A percentile compares a stretch with the other conserved stretches of the same genome.
These are phyloP conservation scores for Lomentospora prolificans DNA, from an alignment of 2,329 filamentous ascomycete species.

Conservation along the genomic window DNA sequence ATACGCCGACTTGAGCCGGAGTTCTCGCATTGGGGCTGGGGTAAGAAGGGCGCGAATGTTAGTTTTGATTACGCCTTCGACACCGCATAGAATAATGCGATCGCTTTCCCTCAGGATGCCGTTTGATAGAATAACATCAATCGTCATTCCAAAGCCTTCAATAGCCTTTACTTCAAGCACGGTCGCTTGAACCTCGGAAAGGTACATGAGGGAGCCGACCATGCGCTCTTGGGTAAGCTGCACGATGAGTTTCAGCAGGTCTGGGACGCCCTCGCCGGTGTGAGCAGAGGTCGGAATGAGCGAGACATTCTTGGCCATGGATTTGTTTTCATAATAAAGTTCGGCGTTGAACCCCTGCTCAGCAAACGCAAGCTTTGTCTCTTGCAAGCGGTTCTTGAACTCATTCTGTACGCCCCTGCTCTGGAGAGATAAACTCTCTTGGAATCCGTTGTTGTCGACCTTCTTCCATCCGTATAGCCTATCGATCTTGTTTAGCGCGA, in stretches of 20 bases:
- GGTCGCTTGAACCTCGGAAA: slow-evolving; percentile 94
- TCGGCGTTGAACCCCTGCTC: slow-evolving; percentile 98
- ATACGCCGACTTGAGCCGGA: slow-evolving; percentile 91
- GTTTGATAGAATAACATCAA: slow-evolving; percentile 93
- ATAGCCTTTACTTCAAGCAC: slow-evolving; percentile 99
- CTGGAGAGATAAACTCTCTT: slow-evolving; percentile 81
- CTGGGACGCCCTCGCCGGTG: slow-evolving; percentile 97
- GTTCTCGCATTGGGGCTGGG: slow-evolving; percentile 82
- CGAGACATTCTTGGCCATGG: slow-evolving; percentile 89
- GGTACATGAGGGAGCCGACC: slow-evolving; percentile 95
- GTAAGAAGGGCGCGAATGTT: slow-evolving; percentile 93
- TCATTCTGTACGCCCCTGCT: slow-evolving; percentile 90
- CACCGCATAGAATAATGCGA: slow-evolving; percentile 87
- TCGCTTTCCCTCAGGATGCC: slow-evolving; percentile 92
- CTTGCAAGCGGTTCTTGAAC: slow-evolving; percentile 79
- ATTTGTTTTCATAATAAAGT: slow-evolving; percentile 96
- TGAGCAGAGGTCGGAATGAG: slow-evolving; percentile 93
- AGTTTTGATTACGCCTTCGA: slow-evolving; percentile 90
- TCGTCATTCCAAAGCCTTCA: slow-evolving; percentile 96
- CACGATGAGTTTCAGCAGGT: slow-evolving; percentile 93
- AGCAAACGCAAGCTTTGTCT: slow-evolving; percentile 87
- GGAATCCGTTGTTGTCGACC: slow-evolving; percentile 97
- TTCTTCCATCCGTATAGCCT: slow-evolving; percentile 98
- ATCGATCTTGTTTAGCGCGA: slow-evolving; percentile 99
- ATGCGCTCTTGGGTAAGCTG: slow-evolving; percentile 94